These are phyloP conservation scores for Panicum virgatum DNA, from an alignment of 202 grass and related monocot species.

Conservation along the genomic window DNA sequence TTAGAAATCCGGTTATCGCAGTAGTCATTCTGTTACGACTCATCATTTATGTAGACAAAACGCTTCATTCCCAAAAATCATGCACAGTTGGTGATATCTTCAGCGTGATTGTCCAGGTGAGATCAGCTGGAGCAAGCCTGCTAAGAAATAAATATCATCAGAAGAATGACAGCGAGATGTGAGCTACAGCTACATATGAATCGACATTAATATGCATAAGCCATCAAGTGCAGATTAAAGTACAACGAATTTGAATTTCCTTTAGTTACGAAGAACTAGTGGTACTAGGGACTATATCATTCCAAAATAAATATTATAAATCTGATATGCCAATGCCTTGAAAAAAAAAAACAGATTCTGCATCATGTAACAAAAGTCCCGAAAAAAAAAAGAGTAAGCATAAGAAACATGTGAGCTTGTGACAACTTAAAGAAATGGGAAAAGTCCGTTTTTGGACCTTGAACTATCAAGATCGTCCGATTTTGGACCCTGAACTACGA, in stretches of 20 bases:
- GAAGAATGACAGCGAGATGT: not conserved
- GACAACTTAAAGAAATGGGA: not conserved
- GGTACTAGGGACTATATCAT: not conserved
- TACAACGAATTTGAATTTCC: not conserved
- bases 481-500: no score
- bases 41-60: conserved; percentile 98
- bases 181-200: conserved; percentile 24
- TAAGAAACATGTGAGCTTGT: not conserved
- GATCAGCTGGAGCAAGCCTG: conserved; percentile 29
- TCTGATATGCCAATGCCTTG: not conserved
- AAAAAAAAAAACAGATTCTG: no score
- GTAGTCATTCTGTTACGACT: conserved; percentile 74
- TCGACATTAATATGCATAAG: not conserved
- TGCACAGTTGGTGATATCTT: conserved; percentile 30
- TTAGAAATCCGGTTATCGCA: conserved; percentile 86
- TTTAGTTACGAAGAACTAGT: not conserved
- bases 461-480: no score
- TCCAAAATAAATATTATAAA: not conserved
- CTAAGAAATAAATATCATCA: not conserved
- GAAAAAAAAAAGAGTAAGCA: not conserved
- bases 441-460: no score
- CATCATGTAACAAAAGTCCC: not conserved
- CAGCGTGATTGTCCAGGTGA: conserved; percentile 27
- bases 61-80: conserved; percentile 75
- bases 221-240: not conserved